These are phyloP conservation scores for Evansstolkia leycettana DNA, from an alignment of 495 filamentous ascomycete species.

Conservation along the genomic window DNA sequence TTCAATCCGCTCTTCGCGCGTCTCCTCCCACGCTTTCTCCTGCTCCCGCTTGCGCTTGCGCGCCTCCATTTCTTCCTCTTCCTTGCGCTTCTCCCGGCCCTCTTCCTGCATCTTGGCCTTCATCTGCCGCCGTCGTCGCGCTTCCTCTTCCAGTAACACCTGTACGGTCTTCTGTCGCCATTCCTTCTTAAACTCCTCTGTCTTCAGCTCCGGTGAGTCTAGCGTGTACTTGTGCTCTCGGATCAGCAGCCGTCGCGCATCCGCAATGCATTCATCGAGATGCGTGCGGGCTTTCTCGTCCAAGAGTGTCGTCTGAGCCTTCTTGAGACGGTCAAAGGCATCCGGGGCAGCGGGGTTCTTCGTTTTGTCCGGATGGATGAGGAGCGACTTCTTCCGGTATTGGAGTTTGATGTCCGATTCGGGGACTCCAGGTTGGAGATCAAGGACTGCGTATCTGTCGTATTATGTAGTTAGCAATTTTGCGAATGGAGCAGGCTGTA, in stretches of 20 bases:
- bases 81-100: conserved; percentile 75
- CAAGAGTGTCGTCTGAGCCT: conserved; percentile 80
- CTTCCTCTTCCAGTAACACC: conserved; percentile 89
- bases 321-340: conserved; percentile 93
- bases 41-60: conserved; percentile 89
- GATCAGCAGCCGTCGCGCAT: conserved; percentile 88
- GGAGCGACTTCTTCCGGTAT: conserved; percentile 92
- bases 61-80: conserved; percentile 74
- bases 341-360: conserved; percentile 83
- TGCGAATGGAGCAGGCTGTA: background rate
- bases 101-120: conserved; percentile 97
- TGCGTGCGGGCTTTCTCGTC: conserved; percentile 81
- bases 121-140: conserved; percentile 67
- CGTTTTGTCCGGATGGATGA: conserved; percentile 98
- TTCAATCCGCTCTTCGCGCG: conserved; percentile 77
- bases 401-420: conserved; percentile 90
- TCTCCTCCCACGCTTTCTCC: conserved; percentile 88
- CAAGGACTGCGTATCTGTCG: conserved; percentile 85
- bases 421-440: conserved; percentile 87
- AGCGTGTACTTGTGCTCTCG: conserved; percentile 86
- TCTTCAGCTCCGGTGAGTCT: conserved; percentile 74
- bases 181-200: conserved; percentile 61
- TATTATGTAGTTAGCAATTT: background rate
- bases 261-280: conserved; percentile 90
- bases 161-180: conserved; percentile 88